phyloP scores from a whole-genome alignment of 179 eudicot species.

The Vitellaria paradoxa region DNA sequence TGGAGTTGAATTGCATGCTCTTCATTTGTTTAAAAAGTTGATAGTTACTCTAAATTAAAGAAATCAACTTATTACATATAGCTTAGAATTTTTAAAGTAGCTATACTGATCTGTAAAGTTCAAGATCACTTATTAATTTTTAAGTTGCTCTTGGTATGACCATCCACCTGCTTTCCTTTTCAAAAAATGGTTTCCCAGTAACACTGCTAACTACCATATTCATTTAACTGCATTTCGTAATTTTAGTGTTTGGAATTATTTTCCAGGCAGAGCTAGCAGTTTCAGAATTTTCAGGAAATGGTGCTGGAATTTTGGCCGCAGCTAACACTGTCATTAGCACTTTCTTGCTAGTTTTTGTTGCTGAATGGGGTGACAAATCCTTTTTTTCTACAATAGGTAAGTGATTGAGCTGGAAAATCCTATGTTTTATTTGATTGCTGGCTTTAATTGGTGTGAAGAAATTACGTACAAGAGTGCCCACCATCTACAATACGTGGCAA shows the following conservation, averaged over 20 bases:
- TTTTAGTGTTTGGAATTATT: slow-evolving; percentile 16
- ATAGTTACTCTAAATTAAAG: background rate
- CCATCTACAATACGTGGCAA: background rate
- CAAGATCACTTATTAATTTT: background rate
- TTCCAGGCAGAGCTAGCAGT: slow-evolving; percentile 93
- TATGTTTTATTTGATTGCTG: slow-evolving; percentile 1
- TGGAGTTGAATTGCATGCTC: background rate
- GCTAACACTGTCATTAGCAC: slow-evolving; percentile 82
- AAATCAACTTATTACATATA: background rate
- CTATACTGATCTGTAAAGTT: background rate
- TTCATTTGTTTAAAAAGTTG: background rate
- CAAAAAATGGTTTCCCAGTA: background rate
- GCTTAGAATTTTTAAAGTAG: background rate
- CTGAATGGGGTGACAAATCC: slow-evolving; percentile 99
- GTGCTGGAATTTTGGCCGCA: slow-evolving; percentile 86
- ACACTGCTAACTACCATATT: background rate
- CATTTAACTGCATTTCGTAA: slow-evolving; percentile 1
- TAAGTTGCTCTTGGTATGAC: background rate
- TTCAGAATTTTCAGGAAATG: slow-evolving; percentile 85
- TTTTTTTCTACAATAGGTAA: slow-evolving; percentile 96
- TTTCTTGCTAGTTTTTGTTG: slow-evolving; percentile 85
- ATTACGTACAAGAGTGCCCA: background rate
- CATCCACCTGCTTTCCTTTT: background rate
- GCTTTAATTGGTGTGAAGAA: background rate
- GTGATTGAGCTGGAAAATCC: slow-evolving; percentile 13